Evolutionary conservation across 768 basidiomycete genomes (phyloP).

Genomic region (Harrya chromipes): DNA sequence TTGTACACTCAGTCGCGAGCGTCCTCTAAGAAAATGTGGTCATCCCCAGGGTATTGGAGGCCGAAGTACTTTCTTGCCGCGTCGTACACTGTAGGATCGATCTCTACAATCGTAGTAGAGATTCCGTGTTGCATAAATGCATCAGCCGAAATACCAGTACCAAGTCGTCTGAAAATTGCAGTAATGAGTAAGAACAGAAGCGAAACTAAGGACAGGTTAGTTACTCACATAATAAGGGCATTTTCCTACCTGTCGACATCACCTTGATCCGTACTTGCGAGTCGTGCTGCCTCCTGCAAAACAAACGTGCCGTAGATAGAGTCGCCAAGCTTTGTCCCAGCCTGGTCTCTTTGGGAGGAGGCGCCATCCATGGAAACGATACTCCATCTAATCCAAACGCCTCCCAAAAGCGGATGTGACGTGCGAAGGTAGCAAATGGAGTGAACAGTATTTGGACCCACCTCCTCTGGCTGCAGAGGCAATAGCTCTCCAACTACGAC

Average conservation of each 20-base stretch:
- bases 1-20: conserved; percentile 66
- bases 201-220: conserved; percentile 1
- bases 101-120: conserved; percentile 82
- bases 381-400: conserved; percentile 73
- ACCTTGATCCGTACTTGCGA: conserved; percentile 54
- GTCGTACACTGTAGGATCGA: conserved; percentile 86
- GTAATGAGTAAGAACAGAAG: conserved; percentile 1
- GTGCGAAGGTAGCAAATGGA: conserved; percentile 61
- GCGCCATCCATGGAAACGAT: conserved; percentile 41
- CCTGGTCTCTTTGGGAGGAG: conserved; percentile 46
- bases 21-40: conserved; percentile 70
- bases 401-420: conserved; percentile 63
- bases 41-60: conserved; percentile 59
- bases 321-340: conserved; percentile 58
- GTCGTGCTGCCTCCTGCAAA: conserved; percentile 79
- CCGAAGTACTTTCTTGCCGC: conserved; percentile 80
- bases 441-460: conserved; percentile 35
- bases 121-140: conserved; percentile 69
- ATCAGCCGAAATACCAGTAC: conserved; percentile 77
- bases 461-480: conserved; percentile 33
- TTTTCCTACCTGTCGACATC: conserved; percentile 41
- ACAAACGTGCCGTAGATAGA: conserved; percentile 84
- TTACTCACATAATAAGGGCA: conserved; percentile 68
- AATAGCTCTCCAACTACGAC: conserved; percentile 78
- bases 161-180: conserved; percentile 66